Base-by-base conservation (phyloP, 768 basidiomycete species). In the Lactarius indigo region DNA sequence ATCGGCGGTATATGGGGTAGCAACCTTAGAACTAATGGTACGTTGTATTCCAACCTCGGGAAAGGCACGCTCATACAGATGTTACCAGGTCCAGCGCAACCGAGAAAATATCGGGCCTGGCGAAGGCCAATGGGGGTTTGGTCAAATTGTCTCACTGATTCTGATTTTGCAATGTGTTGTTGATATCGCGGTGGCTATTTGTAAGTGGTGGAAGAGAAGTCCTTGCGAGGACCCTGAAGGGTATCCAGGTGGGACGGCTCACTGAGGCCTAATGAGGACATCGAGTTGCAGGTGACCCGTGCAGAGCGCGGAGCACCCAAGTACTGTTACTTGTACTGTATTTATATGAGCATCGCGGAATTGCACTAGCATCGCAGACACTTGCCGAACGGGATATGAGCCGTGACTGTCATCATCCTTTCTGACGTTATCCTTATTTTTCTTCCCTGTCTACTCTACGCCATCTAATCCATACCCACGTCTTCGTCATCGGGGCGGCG, bases 351-450 rank as follows among this genome's bases (percentile, higher is more conserved):
- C 12, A 37, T 37, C 35, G 35, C 18, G 18, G 18, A 44, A 44
- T 44, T 20, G 42, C 42, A 44, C 42, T 20, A 3, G 18, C 20
- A 20, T 17, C 28, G 7, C 56, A 7, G 55, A 56, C 17, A 56
- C 2, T 28, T 17, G 17, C 28, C 18, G 30, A 57, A 57, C 31
- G 23, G 33, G 56, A 57, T 20, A 31, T 33, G 31, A 57, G 56
- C 56, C 30, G 33, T 35, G 56, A 57, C 56, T 30, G 56, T 35
- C 28, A 35, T 42, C 59, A 28, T 44, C 59, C 18, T 2, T 37
- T 60, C n/a, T 57, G 30, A 60, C 47, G 26, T 63, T 69, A 68
- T 69, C 64, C 57, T 68, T 68, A 70, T 68, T 70, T 59, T 60
- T 52, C 5, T 57, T 39, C n/a, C 37, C 58, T 50, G 42, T 62